Percentiles rank a stretch among this genome's conserved stretches.
Conservation (phyloP, 306 rosid species). For the Prunus padus region DNA sequence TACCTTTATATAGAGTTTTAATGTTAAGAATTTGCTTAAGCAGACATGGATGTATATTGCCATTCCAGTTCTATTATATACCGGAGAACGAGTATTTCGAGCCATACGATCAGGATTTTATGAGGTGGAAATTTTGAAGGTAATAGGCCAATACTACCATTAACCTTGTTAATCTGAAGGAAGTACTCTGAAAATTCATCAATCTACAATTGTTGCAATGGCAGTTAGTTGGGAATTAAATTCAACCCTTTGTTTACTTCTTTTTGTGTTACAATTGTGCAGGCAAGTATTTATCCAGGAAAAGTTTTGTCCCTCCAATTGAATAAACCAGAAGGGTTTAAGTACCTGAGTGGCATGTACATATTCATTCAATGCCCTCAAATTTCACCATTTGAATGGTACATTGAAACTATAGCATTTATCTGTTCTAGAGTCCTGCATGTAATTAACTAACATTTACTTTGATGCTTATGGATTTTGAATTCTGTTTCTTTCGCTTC, state of each 20-base stretch:
- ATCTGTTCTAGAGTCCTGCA: background rate
- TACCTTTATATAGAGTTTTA: background rate
- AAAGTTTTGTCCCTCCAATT: constrained; percentile 72
- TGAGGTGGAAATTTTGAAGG: constrained; percentile 70
- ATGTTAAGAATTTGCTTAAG: constrained; percentile 13
- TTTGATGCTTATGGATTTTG: background rate
- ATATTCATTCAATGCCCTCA: constrained; percentile 88
- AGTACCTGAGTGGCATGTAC: constrained; percentile 84
- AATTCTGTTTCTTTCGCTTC: constrained; percentile 22
- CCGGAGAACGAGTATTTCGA: constrained; percentile 74
- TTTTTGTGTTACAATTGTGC: constrained; percentile 14
- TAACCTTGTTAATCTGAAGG: background rate
- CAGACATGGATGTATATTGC: constrained; percentile 93
- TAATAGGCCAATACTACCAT: constrained; percentile 18
- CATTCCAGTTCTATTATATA: constrained; percentile 62
- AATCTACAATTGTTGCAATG: background rate
- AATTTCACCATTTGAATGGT: constrained; percentile 84
- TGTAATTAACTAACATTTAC: background rate
- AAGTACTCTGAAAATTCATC: background rate
- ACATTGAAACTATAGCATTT: background rate
- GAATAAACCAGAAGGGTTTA: constrained; percentile 78
- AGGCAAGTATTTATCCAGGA: constrained; percentile 71
- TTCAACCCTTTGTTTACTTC: background rate
- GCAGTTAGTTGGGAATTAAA: background rate
- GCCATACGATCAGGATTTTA: constrained; percentile 75